Conservation (phyloP, 306 rosid genomes). For the Canavalia gladiata region DNA sequence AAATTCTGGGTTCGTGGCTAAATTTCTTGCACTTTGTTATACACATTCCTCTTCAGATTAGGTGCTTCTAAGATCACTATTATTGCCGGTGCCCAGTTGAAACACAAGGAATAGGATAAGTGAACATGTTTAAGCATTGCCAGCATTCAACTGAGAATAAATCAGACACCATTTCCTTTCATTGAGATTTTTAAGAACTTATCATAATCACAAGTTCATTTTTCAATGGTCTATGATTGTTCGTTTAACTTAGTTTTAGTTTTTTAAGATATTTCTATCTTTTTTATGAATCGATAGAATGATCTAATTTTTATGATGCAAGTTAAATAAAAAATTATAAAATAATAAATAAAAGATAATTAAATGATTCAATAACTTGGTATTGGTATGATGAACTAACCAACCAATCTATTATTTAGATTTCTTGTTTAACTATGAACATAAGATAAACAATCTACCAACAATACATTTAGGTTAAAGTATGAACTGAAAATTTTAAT, state of each 20-base stretch:
- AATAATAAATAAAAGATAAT: no score
- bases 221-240: conserved; percentile 2
- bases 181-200: neutral
- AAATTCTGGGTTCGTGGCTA: neutral
- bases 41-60: conserved; percentile 4
- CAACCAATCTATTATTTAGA: no score
- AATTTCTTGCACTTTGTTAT: neutral
- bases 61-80: conserved; percentile 1
- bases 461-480: no score
- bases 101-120: conserved; percentile 1
- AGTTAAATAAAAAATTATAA: no score
- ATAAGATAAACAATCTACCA: no score
- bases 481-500: no score
- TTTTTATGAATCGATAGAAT: neutral
- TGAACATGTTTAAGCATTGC: neutral
- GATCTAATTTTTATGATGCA: no score
- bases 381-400: no score
- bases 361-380: no score
- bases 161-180: neutral
- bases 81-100: neutral
- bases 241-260: conserved; percentile 12
- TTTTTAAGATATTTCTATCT: neutral
- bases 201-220: neutral
- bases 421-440: no score
- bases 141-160: neutral